These are phyloP conservation scores for Conoideocrella luteorostrata DNA, from an alignment of 2,329 filamentous ascomycete species.

Conservation along the genomic window DNA sequence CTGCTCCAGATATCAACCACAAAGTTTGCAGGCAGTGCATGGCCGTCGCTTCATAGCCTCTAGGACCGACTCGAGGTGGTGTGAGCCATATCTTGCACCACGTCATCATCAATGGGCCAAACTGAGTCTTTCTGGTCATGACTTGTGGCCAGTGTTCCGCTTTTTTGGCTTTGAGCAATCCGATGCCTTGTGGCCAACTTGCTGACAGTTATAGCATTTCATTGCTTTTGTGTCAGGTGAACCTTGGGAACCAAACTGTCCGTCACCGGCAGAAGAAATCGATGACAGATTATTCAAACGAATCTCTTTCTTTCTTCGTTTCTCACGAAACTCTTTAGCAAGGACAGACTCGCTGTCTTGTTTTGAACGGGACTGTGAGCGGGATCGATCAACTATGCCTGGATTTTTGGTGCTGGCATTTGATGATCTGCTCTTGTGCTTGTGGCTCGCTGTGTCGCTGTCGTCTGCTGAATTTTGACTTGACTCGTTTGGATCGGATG, in stretches of 20 bases:
- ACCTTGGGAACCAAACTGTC: slow-evolving; percentile 9
- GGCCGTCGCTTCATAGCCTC: too few species aligned
- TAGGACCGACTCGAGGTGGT: neutral
- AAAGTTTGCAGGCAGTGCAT: too few species aligned
- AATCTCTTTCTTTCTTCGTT: slow-evolving; percentile 58
- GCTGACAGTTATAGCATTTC: slow-evolving; percentile 56
- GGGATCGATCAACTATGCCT: slow-evolving; percentile 21
- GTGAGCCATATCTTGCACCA: neutral
- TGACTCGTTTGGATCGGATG: slow-evolving; percentile 18
- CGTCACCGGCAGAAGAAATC: slow-evolving; percentile 43
- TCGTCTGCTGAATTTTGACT: slow-evolving; percentile 14
- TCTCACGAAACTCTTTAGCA: slow-evolving; percentile 47
- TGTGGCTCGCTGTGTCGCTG: slow-evolving; percentile 15
- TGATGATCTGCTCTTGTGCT: slow-evolving; percentile 21
- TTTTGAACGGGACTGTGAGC: slow-evolving; percentile 25
- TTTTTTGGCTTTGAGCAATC: slow-evolving; percentile 43
- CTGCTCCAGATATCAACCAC: too few species aligned
- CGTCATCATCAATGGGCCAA: neutral
- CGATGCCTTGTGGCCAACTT: slow-evolving; percentile 51
- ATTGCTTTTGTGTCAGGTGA: slow-evolving; percentile 18
- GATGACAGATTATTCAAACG: slow-evolving; percentile 58
- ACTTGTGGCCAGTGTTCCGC: slow-evolving; percentile 8
- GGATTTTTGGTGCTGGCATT: slow-evolving; percentile 15
- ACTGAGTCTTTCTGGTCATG: neutral
- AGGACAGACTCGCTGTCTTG: slow-evolving; percentile 20